Evolutionary conservation across 805 yeast genomes (phyloP).

Genomic region (Pichia manshurica): DNA sequence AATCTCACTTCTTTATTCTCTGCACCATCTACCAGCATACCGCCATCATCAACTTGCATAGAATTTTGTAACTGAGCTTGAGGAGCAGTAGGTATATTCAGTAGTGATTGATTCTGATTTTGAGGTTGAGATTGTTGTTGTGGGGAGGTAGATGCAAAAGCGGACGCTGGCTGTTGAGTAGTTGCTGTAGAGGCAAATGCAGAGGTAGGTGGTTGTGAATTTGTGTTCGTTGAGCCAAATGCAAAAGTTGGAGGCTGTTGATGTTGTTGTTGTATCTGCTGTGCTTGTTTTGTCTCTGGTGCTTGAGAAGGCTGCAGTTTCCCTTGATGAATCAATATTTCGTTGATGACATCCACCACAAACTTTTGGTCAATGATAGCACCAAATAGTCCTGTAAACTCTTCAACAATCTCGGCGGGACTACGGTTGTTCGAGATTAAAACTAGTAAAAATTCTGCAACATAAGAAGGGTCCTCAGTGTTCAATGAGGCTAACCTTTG

Average conservation of each 20-base stretch:
- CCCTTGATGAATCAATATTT: constrained; percentile 35
- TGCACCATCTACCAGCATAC: constrained; percentile 14
- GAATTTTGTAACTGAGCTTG: background rate
- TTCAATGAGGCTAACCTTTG: constrained; percentile 36
- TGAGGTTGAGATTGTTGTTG: no score
- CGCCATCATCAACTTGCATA: background rate
- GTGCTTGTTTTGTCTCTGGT: constrained; percentile 13
- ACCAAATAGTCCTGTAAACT: constrained; percentile 56
- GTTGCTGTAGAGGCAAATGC: background rate
- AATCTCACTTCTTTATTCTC: constrained; percentile 26
- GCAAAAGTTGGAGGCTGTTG: background rate
- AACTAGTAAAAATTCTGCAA: constrained; percentile 70
- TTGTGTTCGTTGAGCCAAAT: background rate
- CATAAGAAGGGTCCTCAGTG: constrained; percentile 50
- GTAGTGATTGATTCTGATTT: background rate
- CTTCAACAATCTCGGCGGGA: constrained; percentile 53
- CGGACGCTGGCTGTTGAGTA: background rate
- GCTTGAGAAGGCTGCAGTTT: constrained; percentile 10
- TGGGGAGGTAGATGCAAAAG: background rate
- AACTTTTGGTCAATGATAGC: constrained; percentile 54
- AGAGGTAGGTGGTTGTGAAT: background rate
- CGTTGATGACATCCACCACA: constrained; percentile 51
- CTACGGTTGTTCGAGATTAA: constrained; percentile 64
- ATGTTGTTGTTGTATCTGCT: constrained; percentile 15
- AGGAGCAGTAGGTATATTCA: constrained; percentile 5